Evolutionary conservation across 129 eudicot genomes (phyloP).

Genomic region (Solidago caesia): DNA sequence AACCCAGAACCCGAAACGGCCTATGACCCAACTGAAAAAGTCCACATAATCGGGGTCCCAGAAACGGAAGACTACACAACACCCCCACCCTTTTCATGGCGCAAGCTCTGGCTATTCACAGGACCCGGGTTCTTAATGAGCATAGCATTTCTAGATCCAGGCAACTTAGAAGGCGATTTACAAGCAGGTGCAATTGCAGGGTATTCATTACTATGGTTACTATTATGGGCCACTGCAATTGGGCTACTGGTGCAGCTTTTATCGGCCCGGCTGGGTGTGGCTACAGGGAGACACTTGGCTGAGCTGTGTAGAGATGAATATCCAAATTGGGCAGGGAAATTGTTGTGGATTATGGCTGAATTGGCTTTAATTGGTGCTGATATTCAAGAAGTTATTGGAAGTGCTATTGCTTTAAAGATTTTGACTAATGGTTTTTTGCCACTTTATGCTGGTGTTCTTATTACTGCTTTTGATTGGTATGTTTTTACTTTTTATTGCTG

Average conservation of each 20-base stretch:
- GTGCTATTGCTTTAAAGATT: conserved; percentile 96
- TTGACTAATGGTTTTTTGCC: conserved; percentile 76
- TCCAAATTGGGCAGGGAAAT: conserved; percentile 75
- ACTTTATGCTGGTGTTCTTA: conserved; percentile 93
- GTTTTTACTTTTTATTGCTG: neutral
- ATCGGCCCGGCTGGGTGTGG: conserved; percentile 93
- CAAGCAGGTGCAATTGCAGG: conserved; percentile 99
- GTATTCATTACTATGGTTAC: conserved; percentile 78
- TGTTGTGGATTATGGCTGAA: conserved; percentile 93
- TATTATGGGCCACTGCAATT: conserved; percentile 92
- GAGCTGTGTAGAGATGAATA: conserved; percentile 94
- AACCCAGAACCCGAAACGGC: conserved; percentile 54
- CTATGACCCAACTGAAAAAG: conserved; percentile 52
- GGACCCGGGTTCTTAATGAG: conserved; percentile 95
- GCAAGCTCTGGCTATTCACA: conserved; percentile 82
- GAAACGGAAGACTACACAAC: conserved; percentile 31
- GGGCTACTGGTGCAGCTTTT: conserved; percentile 83
- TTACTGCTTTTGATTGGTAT: conserved; percentile 94
- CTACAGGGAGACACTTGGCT: conserved; percentile 89
- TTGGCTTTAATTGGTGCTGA: conserved; percentile 87
- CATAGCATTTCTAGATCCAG: conserved; percentile 95
- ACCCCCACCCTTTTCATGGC: conserved; percentile 87
- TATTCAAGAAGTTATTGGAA: conserved; percentile 96
- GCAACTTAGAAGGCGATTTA: conserved; percentile 91
- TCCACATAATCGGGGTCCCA: conserved; percentile 50